A percentile compares a stretch with the other conserved stretches of the same genome.
Evolutionary conservation across 371 early-diverging fungal species (phyloP).

Genomic region (Amoeboaphelidium protococcarum): DNA sequence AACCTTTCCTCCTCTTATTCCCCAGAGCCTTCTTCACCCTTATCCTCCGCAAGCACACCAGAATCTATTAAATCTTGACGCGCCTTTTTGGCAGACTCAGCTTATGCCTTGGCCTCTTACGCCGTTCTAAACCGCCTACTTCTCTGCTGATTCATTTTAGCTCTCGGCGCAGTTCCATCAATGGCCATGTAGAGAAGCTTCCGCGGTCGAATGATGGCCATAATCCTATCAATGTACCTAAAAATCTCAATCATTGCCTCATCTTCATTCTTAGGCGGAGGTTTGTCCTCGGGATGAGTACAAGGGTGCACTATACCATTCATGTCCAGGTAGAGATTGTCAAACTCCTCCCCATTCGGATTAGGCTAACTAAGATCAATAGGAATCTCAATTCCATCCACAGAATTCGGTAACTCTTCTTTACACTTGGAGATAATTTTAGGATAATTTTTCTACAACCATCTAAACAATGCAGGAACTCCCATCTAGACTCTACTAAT

Average conservation of each 20-base stretch:
- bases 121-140: conserved; percentile 85
- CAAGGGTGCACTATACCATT: conserved; percentile 47
- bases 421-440: too few species aligned
- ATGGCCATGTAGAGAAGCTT: conserved; percentile 33
- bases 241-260: conserved; percentile 21
- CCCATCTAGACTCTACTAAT: too few species aligned
- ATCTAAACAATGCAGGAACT: too few species aligned
- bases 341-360: too few species aligned
- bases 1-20: conserved; percentile 49
- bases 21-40: conserved; percentile 32
- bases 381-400: too few species aligned
- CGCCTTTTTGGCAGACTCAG: conserved; percentile 26
- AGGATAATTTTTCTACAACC: too few species aligned
- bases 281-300: conserved; percentile 28
- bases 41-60: too few species aligned
- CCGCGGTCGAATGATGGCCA: conserved; percentile 19
- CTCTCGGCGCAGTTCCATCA: conserved; percentile 67
- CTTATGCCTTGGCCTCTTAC: conserved; percentile 54
- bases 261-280: too few species aligned
- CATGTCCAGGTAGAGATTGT: conserved; percentile 39
- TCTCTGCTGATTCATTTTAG: conserved; percentile 96
- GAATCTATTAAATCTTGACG: too few species aligned
- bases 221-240: conserved; percentile 25
- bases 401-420: too few species aligned
- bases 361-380: too few species aligned